Percentiles rank a stretch among this genome's conserved stretches.
Evolutionary conservation across 2,329 filamentous ascomycete genomes (phyloP).

Genomic region (Metarhizium humberi): DNA sequence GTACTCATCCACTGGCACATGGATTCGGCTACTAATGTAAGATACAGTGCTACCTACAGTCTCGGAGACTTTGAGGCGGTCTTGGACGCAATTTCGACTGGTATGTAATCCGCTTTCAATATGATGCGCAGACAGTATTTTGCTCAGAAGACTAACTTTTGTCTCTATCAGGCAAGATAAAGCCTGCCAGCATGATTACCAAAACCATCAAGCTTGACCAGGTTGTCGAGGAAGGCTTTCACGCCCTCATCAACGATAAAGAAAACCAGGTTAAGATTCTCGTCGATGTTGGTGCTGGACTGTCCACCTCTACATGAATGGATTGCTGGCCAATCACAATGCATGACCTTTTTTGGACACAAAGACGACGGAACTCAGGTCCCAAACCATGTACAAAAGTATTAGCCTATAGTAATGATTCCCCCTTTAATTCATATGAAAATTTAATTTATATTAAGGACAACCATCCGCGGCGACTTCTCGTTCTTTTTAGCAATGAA

Average conservation of each 20-base stretch:
- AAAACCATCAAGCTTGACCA: slow-evolving; percentile 45
- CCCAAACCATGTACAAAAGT: background rate
- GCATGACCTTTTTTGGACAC: background rate
- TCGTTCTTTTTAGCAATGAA: too few species aligned
- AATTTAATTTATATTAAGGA: background rate
- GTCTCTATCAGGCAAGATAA: slow-evolving; percentile 30
- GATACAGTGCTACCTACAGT: slow-evolving; percentile 28
- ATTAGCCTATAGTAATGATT: background rate
- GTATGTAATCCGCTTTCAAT: slow-evolving; percentile 1
- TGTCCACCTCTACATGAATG: background rate
- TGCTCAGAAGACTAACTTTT: background rate
- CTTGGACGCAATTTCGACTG: slow-evolving; percentile 35
- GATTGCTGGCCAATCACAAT: background rate
- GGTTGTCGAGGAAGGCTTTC: slow-evolving; percentile 47
- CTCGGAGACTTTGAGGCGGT: slow-evolving; percentile 44
- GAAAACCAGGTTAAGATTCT: slow-evolving; percentile 56
- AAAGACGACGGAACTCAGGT: background rate
- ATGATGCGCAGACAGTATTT: background rate
- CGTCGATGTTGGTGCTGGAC: slow-evolving; percentile 29
- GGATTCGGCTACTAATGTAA: slow-evolving; percentile 35
- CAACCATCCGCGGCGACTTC: too few species aligned
- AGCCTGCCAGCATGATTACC: slow-evolving; percentile 51
- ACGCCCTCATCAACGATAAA: slow-evolving; percentile 47
- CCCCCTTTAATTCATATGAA: background rate
- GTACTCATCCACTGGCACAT: background rate